Base-by-base conservation (phyloP, 2,329 filamentous ascomycete species). In the Trichophyton benhamiae region DNA sequence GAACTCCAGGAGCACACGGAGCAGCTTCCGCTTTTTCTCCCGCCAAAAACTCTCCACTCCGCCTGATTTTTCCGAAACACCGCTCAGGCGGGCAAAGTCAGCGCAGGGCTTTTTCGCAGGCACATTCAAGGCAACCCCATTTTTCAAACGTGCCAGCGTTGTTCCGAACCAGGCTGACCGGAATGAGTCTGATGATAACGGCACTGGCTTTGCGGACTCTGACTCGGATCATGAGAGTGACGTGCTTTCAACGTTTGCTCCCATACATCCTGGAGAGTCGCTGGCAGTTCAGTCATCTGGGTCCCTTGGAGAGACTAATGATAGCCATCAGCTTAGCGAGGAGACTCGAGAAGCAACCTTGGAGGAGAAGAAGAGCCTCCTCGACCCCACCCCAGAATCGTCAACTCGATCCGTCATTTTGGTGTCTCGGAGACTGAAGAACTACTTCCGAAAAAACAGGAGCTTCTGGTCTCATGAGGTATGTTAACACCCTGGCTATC, bases 1-100 rank as follows among this genome's bases (percentile, higher is more conserved):
- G 60, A 36, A 67, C 65, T 63, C 25, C 53, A 52, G 33, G 17
- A 42, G 20, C 11, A 25, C 38, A 20, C 11, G 33, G 55, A 22
- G 11, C 30, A 38, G n/a, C 11, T 20, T 58, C 55, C 38, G 38
- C n/a, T 38, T 42, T n/a, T 41, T 58, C 27, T 22, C 55, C 8
- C 30, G n/a, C 30, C 30, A 60, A 63, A 20, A 60, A 62, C 13
- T 58, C 20, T 13, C 55, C 17, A n/a, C 20, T 9, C 22, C 20
- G 15, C 7, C 42, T 15, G 41, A 44, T 7, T 33, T 11, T 4
- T 49, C 3, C 27, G 20, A 63, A 62, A 59, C 68, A 69, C 72
- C 73, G 17, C 60, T 73, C 2, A 68, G 69, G 30, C 72, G 67
- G 53, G 70, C 70, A 30, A 67, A 70, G 17, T 72, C 70, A n/a